Base-by-base conservation (phyloP, 192 early-diverging fungal genomes). In the Gaertneriomyces sp. region DNA sequence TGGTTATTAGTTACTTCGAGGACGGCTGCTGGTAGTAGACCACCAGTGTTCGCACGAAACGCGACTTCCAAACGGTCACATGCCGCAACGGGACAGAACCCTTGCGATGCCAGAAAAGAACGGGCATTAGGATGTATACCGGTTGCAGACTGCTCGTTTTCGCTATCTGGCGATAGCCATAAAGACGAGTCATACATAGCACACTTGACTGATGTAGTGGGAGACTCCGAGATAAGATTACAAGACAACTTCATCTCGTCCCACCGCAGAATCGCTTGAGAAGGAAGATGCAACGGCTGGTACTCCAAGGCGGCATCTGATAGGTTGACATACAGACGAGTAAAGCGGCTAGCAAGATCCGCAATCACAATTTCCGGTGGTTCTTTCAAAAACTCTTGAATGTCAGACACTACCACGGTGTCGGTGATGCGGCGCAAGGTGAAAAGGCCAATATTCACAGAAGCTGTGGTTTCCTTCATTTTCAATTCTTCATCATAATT, bases 241-340 rank as follows among this genome's bases (percentile, higher is more conserved):
- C 76, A 80, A 25, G 76, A 78, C 1, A 81, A 73, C 84, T 87
- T 39, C 42, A 45, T 61, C 54, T 78, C 77, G 59, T 87, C 87
- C 33, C 89, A 42, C 0, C 77, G 67, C 14, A 87, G 4, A 12
- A 79, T 72, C 50, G 82, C 76, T 7, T 78, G 78, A 0, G 79
- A 70, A 4, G 78, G 72, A 16, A 81, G 75, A 67, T 84, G 54
- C 8, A 76, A 42, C 1, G 88, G 88, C 25, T 77, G 80, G 45
- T 84, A 87, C 56, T 87, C 83, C 60, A 90, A 69, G 12, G 78
- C 77, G 9, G 79, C 76, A 63, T 87, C 84, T n/a, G 68, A 67
- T 3, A 90, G 66, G 50, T 77, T 77, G 0, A 86, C 81, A 49
- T 76, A 69, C 0, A 90, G 55, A 44, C 84, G 87, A 7, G 83